A percentile compares a stretch with the other conserved stretches of the same genome.
Evolutionary conservation across 2,329 filamentous ascomycete species (phyloP).

Genomic region (Hypoxylon sp.): DNA sequence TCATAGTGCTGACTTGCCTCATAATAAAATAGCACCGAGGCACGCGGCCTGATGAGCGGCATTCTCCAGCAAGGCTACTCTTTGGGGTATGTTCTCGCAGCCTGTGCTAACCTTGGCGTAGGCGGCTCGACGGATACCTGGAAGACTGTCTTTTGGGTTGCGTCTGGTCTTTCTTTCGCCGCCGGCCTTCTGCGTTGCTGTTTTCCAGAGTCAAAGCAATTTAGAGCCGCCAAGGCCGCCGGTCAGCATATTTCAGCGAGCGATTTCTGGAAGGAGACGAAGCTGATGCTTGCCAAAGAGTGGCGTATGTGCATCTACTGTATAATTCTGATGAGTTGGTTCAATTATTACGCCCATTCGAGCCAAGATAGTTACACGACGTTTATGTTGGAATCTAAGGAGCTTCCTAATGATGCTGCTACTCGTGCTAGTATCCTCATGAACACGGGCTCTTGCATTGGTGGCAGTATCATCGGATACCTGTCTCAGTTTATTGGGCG

Average conservation of each 20-base stretch:
- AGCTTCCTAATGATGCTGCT: slow-evolving; percentile 73
- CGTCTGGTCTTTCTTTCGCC: slow-evolving; percentile 74
- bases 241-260: slow-evolving; percentile 66
- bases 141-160: slow-evolving; percentile 84
- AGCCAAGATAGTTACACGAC: slow-evolving; percentile 87
- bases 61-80: slow-evolving; percentile 88
- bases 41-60: slow-evolving; percentile 84
- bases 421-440: slow-evolving; percentile 84
- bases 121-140: slow-evolving; percentile 74
- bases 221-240: slow-evolving; percentile 76
- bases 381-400: slow-evolving; percentile 82
- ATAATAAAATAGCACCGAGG: slow-evolving; percentile 67
- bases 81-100: slow-evolving; percentile 84
- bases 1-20: slow-evolving; percentile 5
- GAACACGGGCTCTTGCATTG: slow-evolving; percentile 83
- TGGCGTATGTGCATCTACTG: slow-evolving; percentile 86
- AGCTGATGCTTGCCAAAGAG: slow-evolving; percentile 75
- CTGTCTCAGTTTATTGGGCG: slow-evolving; percentile 82
- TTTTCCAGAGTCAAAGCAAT: slow-evolving; percentile 83
- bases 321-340: slow-evolving; percentile 83
- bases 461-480: slow-evolving; percentile 81
- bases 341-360: slow-evolving; percentile 82
- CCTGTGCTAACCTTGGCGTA: slow-evolving; percentile 80
- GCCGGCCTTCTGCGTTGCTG: slow-evolving; percentile 76
- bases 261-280: slow-evolving; percentile 79